These are phyloP conservation scores for Cucurbita maxima DNA, from an alignment of 306 rosid genomes.

Conservation along the genomic window DNA sequence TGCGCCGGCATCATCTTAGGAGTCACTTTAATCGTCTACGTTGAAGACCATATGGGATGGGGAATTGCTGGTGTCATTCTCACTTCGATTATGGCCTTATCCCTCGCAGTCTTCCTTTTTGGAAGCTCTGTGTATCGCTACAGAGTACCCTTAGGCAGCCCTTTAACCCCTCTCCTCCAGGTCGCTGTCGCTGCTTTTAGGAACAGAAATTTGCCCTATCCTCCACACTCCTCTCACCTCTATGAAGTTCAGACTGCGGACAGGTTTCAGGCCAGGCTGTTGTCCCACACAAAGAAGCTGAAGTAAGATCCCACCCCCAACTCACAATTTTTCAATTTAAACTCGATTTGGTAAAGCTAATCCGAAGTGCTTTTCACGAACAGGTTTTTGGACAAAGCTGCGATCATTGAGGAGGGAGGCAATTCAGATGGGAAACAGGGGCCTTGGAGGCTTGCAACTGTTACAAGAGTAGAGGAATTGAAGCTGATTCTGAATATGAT, in stretches of 20 bases:
- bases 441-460: conserved; percentile 59
- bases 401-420: conserved; percentile 28
- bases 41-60: conserved; percentile 71
- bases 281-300: conserved; percentile 3
- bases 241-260: neutral
- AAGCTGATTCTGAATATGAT: conserved; percentile 72
- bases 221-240: conserved; percentile 18
- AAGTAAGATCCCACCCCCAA: neutral
- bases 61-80: conserved; percentile 59
- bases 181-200: conserved; percentile 69
- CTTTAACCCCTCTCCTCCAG: conserved; percentile 79
- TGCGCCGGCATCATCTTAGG: conserved; percentile 69
- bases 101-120: conserved; percentile 43
- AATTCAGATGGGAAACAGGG: conserved; percentile 26
- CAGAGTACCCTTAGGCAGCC: conserved; percentile 60
- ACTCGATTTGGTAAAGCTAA: neutral
- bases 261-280: neutral
- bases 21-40: conserved; percentile 67
- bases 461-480: conserved; percentile 72
- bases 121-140: conserved; percentile 66
- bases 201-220: conserved; percentile 49
- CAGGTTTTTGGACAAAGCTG: conserved; percentile 93
- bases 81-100: conserved; percentile 46
- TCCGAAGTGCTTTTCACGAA: neutral
- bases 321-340: neutral